Evolutionary conservation across 192 early-diverging fungal genomes (phyloP).

Genomic region (Cladochytrium replicatum): DNA sequence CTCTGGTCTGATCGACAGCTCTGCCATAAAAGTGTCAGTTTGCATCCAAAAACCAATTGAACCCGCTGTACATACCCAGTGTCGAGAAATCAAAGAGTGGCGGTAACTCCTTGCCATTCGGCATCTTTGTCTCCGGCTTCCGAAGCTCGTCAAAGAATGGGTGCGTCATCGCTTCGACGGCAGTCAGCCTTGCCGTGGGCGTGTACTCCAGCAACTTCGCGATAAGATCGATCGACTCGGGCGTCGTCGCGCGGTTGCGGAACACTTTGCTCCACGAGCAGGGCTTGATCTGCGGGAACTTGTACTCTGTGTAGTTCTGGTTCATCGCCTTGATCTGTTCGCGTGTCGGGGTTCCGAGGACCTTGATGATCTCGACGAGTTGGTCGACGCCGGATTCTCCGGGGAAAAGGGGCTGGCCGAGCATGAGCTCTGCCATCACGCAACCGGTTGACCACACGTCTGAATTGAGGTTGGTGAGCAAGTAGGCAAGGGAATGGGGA

Average conservation of each 20-base stretch:
- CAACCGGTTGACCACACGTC: conserved; percentile 96
- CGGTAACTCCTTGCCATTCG: conserved; percentile 76
- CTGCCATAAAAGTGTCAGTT: conserved; percentile 22
- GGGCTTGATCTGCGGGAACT: conserved; percentile 95
- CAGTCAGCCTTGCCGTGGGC: conserved; percentile 65
- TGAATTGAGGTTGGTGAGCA: conserved; percentile 52
- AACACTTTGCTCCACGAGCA: conserved; percentile 87
- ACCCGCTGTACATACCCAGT: conserved; percentile 39
- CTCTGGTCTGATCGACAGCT: conserved; percentile 81
- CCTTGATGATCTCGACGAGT: conserved; percentile 98
- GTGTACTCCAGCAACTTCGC: conserved; percentile 84
- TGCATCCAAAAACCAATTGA: neutral
- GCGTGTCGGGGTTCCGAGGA: conserved; percentile 87
- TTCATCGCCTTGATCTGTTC: conserved; percentile 98
- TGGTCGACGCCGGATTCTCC: conserved; percentile 97
- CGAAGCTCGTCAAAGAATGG: conserved; percentile 98
- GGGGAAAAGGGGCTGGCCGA: conserved; percentile 87
- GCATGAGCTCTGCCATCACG: conserved; percentile 93
- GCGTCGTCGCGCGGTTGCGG: conserved; percentile 61
- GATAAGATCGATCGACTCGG: conserved; percentile 83
- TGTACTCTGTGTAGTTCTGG: conserved; percentile 95
- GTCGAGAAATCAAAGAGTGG: conserved; percentile 84
- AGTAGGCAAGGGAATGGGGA: neutral
- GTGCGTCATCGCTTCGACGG: conserved; percentile 86
- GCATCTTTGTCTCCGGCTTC: conserved; percentile 66